Percentiles rank a stretch among this genome's conserved stretches.
Evolutionary conservation across 768 basidiomycete genomes (phyloP).

Genomic region (Coprinopsis strossmayeri): DNA sequence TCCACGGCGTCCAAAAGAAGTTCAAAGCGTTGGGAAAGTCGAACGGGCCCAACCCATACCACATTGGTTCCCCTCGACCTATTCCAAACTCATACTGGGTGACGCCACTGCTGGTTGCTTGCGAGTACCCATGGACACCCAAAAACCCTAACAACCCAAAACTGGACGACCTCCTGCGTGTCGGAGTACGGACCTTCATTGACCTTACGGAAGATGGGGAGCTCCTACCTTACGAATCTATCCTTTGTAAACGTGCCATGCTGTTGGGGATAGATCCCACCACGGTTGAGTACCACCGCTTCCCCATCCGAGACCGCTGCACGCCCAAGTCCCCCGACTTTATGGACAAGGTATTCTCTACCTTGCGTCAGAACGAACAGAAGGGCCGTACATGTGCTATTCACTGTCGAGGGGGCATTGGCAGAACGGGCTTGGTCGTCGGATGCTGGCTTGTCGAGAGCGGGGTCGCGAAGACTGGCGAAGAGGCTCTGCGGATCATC

Average conservation of each 20-base stretch:
- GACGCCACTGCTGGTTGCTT: slow-evolving; percentile 62
- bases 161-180: slow-evolving; percentile 62
- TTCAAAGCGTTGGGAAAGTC: slow-evolving; percentile 4
- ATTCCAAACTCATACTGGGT: slow-evolving; percentile 89
- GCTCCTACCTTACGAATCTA: slow-evolving; percentile 55
- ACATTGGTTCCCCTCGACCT: slow-evolving; percentile 34
- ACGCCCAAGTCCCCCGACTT: slow-evolving; percentile 54
- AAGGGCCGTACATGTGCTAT: slow-evolving; percentile 62
- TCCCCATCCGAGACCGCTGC: slow-evolving; percentile 70
- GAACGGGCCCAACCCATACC: not conserved
- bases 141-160: slow-evolving; percentile 53
- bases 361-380: slow-evolving; percentile 52
- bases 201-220: slow-evolving; percentile 82
- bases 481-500: slow-evolving; percentile 58
- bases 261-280: slow-evolving; percentile 48
- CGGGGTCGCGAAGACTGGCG: slow-evolving; percentile 52
- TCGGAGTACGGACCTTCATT: slow-evolving; percentile 76
- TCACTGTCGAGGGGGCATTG: slow-evolving; percentile 77
- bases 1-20: slow-evolving; percentile 7
- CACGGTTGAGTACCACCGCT: slow-evolving; percentile 68
- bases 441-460: slow-evolving; percentile 77
- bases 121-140: slow-evolving; percentile 77
- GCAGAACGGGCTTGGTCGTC: slow-evolving; percentile 54
- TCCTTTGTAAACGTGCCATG: slow-evolving; percentile 46
- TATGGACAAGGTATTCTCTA: slow-evolving; percentile 53